Evolutionary conservation across 2,329 filamentous ascomycete genomes (phyloP).

Genomic region (Fusarium sarcochroum): DNA sequence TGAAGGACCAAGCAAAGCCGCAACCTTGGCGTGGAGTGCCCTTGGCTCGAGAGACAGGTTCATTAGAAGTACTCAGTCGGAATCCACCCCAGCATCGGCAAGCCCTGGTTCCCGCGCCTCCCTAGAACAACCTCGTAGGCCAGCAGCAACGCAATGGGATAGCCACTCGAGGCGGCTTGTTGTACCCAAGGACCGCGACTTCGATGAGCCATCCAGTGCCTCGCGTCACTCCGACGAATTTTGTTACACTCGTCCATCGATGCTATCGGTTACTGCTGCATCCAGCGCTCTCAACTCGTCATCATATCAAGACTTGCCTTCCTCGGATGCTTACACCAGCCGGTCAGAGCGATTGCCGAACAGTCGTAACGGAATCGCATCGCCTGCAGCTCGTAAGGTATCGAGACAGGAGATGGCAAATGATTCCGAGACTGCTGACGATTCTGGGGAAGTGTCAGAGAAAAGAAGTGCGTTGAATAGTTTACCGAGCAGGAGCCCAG

Average conservation of each 20-base stretch:
- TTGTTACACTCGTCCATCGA: slow-evolving; percentile 56
- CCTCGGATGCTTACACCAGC: slow-evolving; percentile 33
- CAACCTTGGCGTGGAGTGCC: slow-evolving; percentile 72
- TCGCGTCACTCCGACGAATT: slow-evolving; percentile 59
- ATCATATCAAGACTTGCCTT: slow-evolving; percentile 44
- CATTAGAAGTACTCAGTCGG: slow-evolving; percentile 46
- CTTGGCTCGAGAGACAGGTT: slow-evolving; percentile 58
- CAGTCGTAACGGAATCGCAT: slow-evolving; percentile 22
- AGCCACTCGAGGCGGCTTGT: slow-evolving; percentile 68
- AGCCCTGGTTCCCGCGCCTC: slow-evolving; percentile 44
- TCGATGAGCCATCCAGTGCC: slow-evolving; percentile 50
- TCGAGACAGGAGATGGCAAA: slow-evolving; percentile 35
- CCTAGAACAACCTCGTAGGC: slow-evolving; percentile 53
- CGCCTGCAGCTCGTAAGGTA: slow-evolving; percentile 32
- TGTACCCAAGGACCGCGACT: slow-evolving; percentile 54
- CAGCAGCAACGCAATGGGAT: slow-evolving; percentile 64
- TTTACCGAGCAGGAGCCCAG: slow-evolving; percentile 33
- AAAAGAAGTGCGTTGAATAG: slow-evolving; percentile 34
- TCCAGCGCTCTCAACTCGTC: slow-evolving; percentile 66
- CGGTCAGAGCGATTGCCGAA: slow-evolving; percentile 34
- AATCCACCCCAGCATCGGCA: slow-evolving; percentile 40
- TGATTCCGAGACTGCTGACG: slow-evolving; percentile 37
- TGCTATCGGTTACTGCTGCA: slow-evolving; percentile 68
- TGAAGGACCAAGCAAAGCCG: slow-evolving; percentile 74
- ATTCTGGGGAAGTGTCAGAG: slow-evolving; percentile 43